phyloP scores from a whole-genome alignment of 768 basidiomycete genomes.

The Naganishia vishniacii region DNA sequence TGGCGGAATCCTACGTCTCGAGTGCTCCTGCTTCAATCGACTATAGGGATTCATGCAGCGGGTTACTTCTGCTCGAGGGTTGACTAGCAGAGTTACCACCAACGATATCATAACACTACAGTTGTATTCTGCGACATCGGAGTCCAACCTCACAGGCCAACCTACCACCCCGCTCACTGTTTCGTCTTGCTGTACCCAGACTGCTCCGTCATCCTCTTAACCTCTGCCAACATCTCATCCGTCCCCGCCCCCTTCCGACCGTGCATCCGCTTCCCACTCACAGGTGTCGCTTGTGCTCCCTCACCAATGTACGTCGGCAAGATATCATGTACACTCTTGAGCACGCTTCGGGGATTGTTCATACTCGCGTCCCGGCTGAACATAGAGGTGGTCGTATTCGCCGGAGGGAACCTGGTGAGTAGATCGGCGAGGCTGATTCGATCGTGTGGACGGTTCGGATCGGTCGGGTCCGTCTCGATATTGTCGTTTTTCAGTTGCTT shows the following conservation, averaged over 20 bases:
- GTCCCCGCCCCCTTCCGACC: conserved; percentile 33
- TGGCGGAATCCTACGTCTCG: too few species aligned
- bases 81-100: too few species aligned
- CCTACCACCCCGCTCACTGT: neutral
- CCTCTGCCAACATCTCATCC: conserved; percentile 14
- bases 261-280: conserved; percentile 47
- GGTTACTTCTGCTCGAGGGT: too few species aligned
- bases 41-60: too few species aligned
- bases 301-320: conserved; percentile 55
- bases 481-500: conserved; percentile 63
- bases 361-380: conserved; percentile 49
- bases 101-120: too few species aligned
- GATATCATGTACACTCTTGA: conserved; percentile 56
- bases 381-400: conserved; percentile 14
- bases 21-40: too few species aligned
- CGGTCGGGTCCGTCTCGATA: conserved; percentile 38
- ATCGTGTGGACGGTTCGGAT: conserved; percentile 16
- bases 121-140: too few species aligned
- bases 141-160: too few species aligned
- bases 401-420: conserved; percentile 42
- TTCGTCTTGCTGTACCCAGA: conserved; percentile 6
- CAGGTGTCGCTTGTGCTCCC: neutral
- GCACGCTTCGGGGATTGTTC: conserved; percentile 46
- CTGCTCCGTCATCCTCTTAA: conserved; percentile 21
- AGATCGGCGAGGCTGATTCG: conserved; percentile 44